phyloP scores from a whole-genome alignment of 768 basidiomycete genomes.

The Xerocomellus intermedius region DNA sequence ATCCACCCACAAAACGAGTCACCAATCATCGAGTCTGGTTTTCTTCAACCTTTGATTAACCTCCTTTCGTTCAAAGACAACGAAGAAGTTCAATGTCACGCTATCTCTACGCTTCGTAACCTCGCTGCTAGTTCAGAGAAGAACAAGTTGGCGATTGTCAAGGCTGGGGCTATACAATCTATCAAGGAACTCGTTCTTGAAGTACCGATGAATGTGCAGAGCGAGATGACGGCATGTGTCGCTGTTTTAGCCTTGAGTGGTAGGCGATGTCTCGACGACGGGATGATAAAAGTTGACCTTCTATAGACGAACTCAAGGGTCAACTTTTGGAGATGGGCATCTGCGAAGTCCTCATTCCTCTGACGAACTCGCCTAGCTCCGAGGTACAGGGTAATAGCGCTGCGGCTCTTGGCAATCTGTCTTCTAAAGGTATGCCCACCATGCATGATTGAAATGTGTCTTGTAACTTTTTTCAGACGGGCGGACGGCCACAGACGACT shows the following conservation, averaged over 20 bases:
- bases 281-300: slow-evolving; percentile 3
- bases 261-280: slow-evolving; percentile 37
- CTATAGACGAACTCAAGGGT: slow-evolving; percentile 90
- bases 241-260: slow-evolving; percentile 95
- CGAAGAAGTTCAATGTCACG: slow-evolving; percentile 99
- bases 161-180: slow-evolving; percentile 93
- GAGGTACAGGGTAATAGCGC: slow-evolving; percentile 99
- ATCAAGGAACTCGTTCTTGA: slow-evolving; percentile 96
- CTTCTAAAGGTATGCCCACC: slow-evolving; percentile 76
- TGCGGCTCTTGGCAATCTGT: slow-evolving; percentile 94
- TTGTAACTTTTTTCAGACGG: slow-evolving; percentile 51
- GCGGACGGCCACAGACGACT: slow-evolving; percentile 77
- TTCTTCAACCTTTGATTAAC: slow-evolving; percentile 93
- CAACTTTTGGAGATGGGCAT: slow-evolving; percentile 98
- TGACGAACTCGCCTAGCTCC: slow-evolving; percentile 93
- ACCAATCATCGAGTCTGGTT: slow-evolving; percentile 98
- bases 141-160: slow-evolving; percentile 97
- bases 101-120: slow-evolving; percentile 95
- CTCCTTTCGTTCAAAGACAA: slow-evolving; percentile 98
- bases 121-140: slow-evolving; percentile 96
- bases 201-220: slow-evolving; percentile 95
- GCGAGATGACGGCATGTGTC: slow-evolving; percentile 99
- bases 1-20: slow-evolving; percentile 99
- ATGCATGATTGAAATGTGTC: background rate
- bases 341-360: slow-evolving; percentile 93